Base-by-base conservation (phyloP, 2,329 filamentous ascomycete genomes). In the Paraphaeosphaeria minitans region DNA sequence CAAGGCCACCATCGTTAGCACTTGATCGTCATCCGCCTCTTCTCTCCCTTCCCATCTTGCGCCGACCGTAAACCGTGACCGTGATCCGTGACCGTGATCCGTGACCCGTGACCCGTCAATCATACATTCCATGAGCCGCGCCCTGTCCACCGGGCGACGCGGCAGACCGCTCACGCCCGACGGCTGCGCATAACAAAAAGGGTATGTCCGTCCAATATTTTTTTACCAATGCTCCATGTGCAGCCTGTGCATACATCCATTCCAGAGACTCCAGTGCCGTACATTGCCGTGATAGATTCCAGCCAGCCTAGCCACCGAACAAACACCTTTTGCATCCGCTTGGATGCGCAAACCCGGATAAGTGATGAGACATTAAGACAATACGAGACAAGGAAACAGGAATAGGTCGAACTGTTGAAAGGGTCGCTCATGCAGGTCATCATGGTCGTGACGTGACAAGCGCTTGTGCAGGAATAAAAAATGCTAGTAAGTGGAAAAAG, bases 201-300 rank as follows among this genome's bases (percentile, higher is more conserved):
- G 61, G 61, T 67, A 64, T 68, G 69, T 63, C 66, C 66, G 52
- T 59, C 59, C 58, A 49, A 4, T 24, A 13, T 4, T 39, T 39
- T 60, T 63, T 63, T 62, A 69, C 65, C 67, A 63, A 72, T 73
- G 70, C 68, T 65, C 68, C 70, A 69, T 75, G 69, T 66, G 67
- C 61, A 66, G 50, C 35, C 61, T 47, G 39, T 49, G 56, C 53
- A 53, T 39, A 59, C 45, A 43, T 39, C 57, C 45, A 43, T 53
- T 12, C 27, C 58, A 46, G 31, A 51, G 48, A 51, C 21, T 27
- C 48, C 48, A 51, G 39, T 12, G 24, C 48, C 48, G 41, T 51
- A 39, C 33, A 46, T 45, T 53, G 19, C 51, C 41, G 41, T 45
- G 24, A 43, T 31, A 53, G 37, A 42, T 53, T 8, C 37, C 37